Evolutionary conservation across 2,329 filamentous ascomycete genomes (phyloP).

Genomic region (Incumbomyces delicatus): DNA sequence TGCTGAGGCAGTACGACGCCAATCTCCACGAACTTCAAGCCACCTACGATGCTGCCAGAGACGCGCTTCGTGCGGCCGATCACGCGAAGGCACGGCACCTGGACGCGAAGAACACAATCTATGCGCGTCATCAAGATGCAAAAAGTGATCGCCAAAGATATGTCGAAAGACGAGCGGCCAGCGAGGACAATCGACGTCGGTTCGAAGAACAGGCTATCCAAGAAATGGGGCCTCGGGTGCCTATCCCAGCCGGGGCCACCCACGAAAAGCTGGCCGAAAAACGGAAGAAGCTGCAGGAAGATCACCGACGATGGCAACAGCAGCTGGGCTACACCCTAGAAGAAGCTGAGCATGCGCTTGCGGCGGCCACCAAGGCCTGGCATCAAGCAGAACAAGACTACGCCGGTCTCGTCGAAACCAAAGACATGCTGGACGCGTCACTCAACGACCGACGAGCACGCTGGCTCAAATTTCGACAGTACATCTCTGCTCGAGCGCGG

Average conservation of each 20-base stretch:
- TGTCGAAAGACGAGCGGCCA: neutral
- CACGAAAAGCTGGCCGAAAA: conserved; percentile 40
- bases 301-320: conserved; percentile 49
- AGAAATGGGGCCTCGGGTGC: conserved; percentile 39
- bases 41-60: conserved; percentile 1
- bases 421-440: conserved; percentile 46
- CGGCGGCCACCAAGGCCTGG: conserved; percentile 28
- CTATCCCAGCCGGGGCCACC: conserved; percentile 57
- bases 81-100: conserved; percentile 37
- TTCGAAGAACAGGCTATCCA: conserved; percentile 43
- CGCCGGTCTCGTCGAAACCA: conserved; percentile 28
- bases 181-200: too few species aligned
- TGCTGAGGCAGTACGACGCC: conserved; percentile 26
- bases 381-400: conserved; percentile 30
- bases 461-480: conserved; percentile 72
- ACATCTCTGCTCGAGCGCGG: conserved; percentile 76
- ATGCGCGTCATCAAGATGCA: conserved; percentile 42
- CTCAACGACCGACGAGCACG: conserved; percentile 60
- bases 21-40: conserved; percentile 32
- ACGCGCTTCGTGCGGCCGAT: conserved; percentile 12
- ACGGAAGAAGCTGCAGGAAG: conserved; percentile 43
- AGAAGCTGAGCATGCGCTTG: conserved; percentile 47
- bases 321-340: conserved; percentile 55
- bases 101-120: conserved; percentile 52
- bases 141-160: conserved; percentile 38